phyloP scores from a whole-genome alignment of 441 rosid species.

The Croton laevigatus region DNA sequence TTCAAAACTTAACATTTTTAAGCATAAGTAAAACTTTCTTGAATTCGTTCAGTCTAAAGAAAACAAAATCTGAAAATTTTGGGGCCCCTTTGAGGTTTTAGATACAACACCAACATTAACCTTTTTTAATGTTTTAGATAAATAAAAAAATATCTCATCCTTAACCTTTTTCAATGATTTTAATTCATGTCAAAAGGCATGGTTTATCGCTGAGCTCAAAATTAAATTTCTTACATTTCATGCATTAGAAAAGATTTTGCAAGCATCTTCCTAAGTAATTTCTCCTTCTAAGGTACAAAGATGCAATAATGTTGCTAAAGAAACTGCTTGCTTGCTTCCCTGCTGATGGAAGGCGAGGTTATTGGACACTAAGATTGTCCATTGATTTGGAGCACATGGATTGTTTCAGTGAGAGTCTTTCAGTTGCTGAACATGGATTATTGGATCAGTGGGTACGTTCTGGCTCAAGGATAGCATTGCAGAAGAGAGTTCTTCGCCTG shows the following conservation, averaged over 20 bases:
- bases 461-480: conserved; percentile 82
- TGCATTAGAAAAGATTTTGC: background rate
- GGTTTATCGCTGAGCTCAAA: background rate
- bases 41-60: too few relatives aligned
- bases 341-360: conserved; percentile 85
- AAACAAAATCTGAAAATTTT: background rate
- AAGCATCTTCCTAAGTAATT: background rate
- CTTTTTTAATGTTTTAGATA: too few relatives aligned
- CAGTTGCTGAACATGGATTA: conserved; percentile 76
- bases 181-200: background rate
- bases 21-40: too few relatives aligned
- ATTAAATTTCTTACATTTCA: background rate
- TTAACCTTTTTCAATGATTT: background rate
- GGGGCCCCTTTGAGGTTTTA: background rate
- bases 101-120: too few relatives aligned
- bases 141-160: background rate
- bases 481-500: conserved; percentile 74
- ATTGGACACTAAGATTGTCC: conserved; percentile 87
- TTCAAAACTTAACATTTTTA: too few relatives aligned
- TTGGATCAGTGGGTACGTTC: conserved; percentile 91
- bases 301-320: conserved; percentile 57
- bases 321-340: conserved; percentile 53
- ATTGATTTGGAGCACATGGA: conserved; percentile 81
- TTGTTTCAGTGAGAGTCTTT: conserved; percentile 65
- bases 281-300: conserved; percentile 53